Evolutionary conservation across 140 eudicot species (phyloP).

Genomic region (Anethum foeniculum): DNA sequence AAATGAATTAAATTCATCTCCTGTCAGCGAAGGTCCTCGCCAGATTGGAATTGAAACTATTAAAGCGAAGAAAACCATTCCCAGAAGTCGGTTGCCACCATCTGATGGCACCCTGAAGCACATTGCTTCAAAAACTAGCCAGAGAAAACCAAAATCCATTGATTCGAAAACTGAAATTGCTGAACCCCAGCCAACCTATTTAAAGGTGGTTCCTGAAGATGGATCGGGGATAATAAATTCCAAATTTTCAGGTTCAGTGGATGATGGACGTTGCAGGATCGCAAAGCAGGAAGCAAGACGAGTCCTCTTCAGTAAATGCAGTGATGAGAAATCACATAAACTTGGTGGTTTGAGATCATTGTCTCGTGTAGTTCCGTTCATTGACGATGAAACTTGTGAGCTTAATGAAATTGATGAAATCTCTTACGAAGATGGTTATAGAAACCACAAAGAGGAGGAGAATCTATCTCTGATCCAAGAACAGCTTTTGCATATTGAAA

Average conservation of each 20-base stretch:
- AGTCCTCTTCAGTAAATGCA: constrained; percentile 18
- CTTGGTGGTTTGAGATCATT: constrained; percentile 26
- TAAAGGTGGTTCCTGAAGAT: constrained; percentile 22
- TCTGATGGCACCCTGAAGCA: constrained; percentile 35
- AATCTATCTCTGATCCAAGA: constrained; percentile 50
- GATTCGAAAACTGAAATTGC: constrained; percentile 24
- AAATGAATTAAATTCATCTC: constrained; percentile 17
- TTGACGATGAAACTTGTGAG: constrained; percentile 23
- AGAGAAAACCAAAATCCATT: constrained; percentile 34
- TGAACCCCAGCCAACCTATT: constrained; percentile 21
- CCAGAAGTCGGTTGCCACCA: constrained; percentile 33
- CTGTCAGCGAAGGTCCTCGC: constrained; percentile 19
- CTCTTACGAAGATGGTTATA: constrained; percentile 28
- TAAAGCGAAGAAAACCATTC: constrained; percentile 37
- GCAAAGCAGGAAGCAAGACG: constrained; percentile 25
- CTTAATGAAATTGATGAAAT: constrained; percentile 19
- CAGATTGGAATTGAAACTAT: constrained; percentile 30
- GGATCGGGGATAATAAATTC: constrained; percentile 2
- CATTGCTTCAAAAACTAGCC: constrained; percentile 31
- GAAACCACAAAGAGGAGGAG: constrained; percentile 56
- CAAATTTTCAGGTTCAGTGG: constrained; percentile 11
- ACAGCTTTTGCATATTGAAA: constrained; percentile 84
- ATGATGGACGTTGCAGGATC: constrained; percentile 21
- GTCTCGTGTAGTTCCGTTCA: constrained; percentile 68
- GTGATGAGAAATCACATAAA: constrained; percentile 23